Percentiles rank a stretch among this genome's conserved stretches.
phyloP scores from a whole-genome alignment of 306 rosid species.

The Lagenaria siceraria region DNA sequence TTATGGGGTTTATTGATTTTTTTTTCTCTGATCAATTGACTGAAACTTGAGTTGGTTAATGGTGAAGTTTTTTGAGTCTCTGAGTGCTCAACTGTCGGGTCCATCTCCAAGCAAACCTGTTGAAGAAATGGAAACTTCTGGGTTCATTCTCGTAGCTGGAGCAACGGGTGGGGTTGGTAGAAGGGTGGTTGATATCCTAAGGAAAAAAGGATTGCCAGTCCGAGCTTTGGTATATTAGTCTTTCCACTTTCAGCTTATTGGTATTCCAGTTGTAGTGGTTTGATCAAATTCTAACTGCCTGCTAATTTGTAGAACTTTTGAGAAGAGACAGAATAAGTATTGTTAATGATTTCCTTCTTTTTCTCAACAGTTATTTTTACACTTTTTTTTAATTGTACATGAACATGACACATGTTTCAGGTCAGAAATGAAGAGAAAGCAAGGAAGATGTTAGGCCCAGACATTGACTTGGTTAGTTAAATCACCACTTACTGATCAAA shows the following conservation, averaged over 20 bases:
- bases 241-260: slow-evolving; percentile 9
- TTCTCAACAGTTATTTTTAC: not conserved
- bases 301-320: not conserved
- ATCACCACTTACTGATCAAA: not conserved
- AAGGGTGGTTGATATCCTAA: slow-evolving; percentile 65
- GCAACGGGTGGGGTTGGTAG: slow-evolving; percentile 97
- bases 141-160: slow-evolving; percentile 77
- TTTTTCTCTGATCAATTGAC: slow-evolving; percentile 10
- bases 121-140: slow-evolving; percentile 56
- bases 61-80: slow-evolving; percentile 69
- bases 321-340: not conserved
- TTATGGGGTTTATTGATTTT: not conserved
- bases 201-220: slow-evolving; percentile 69
- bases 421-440: slow-evolving; percentile 93
- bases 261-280: not conserved
- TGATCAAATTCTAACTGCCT: not conserved
- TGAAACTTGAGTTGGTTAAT: slow-evolving; percentile 28
- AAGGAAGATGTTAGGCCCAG: slow-evolving; percentile 68
- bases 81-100: slow-evolving; percentile 49
- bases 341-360: not conserved
- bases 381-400: not conserved
- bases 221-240: slow-evolving; percentile 58
- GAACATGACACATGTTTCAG: slow-evolving; percentile 26
- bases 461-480: slow-evolving; percentile 71
- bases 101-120: slow-evolving; percentile 43